Evolutionary conservation across 768 basidiomycete genomes (phyloP), one percentile per base, ranked within the genome.

Genomic region (Leccinum disarticulatum): DNA sequence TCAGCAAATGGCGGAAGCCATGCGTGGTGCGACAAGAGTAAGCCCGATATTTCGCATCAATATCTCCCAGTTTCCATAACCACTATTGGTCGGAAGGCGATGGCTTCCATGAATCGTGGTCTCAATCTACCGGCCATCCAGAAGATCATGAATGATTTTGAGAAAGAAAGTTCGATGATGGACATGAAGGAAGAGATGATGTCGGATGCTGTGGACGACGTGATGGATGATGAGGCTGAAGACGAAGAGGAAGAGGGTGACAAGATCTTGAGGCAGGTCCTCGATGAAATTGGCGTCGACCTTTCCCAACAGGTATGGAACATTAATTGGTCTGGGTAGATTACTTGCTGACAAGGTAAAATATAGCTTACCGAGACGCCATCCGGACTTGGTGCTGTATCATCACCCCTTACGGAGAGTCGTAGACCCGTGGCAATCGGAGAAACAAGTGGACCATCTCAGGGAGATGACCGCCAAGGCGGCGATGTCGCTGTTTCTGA

Each of bases 181-280:
- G 97, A 99, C 76, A 98, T 99, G 97, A 99, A 98, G 74, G 97
- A 98, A 76, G 96, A 97, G 73, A 98, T 98, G 92, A 99, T 98
- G 97, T 93, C 91, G 22, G 97, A 98, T 61, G 90, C 94, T 14
- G 91, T 98, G 15, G 97, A 98, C 75, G 96, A 98, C 67, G 95
- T 90, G 52, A 96, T 98, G 90, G 93, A 95, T 63, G 88, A 90
- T 33, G 95, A 94, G 14, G 76, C 76, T 31, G 95, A 95, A 68
- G 96, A 96, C 54, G 96, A 98, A 74, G 97, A 98, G 66, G 90
- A 90, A 62, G 97, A 98, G 70, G 87, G 95, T 14, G 95, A 98
- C 71, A 91, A 91, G 79, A 95, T 99, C 62, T 74, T 99, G 66
- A 94, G 90, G 70, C 87, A 98, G 75, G 96, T 99, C 52, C 77